These are phyloP conservation scores for Quercus phellos DNA, from an alignment of 331 rosid genomes.

Conservation along the genomic window DNA sequence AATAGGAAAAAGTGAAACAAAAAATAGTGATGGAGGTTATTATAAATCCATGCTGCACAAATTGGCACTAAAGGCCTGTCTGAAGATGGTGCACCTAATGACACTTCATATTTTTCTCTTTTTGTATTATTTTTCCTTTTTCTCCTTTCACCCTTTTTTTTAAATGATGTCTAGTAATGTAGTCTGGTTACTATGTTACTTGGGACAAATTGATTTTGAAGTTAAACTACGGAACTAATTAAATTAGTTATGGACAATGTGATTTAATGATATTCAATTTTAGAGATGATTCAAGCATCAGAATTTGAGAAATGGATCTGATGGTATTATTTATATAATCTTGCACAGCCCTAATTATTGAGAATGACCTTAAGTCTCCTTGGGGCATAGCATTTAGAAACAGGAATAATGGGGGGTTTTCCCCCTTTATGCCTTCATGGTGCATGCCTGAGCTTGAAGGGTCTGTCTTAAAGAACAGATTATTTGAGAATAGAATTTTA, in stretches of 20 bases:
- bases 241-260: not conserved
- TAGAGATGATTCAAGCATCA: not conserved
- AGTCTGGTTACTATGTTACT: not conserved
- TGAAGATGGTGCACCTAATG: not conserved
- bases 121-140: too few relatives aligned
- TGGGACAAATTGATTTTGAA: not conserved
- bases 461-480: not conserved
- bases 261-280: not conserved
- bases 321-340: not conserved
- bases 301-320: not conserved
- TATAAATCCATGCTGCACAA: not conserved
- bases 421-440: not conserved
- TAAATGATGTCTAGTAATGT: not conserved
- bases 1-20: too few relatives aligned
- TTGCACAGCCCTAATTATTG: too few relatives aligned
- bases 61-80: not conserved
- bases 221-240: not conserved
- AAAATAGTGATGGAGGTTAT: not conserved
- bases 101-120: not conserved
- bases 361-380: not conserved
- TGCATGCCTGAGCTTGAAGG: not conserved
- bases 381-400: not conserved
- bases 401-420: too few relatives aligned
- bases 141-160: not conserved
- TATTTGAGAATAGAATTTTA: not conserved